Percentiles rank a stretch among this genome's conserved stretches.
Conservation (phyloP, 139 green algal species). For the Auxenochlorella protothecoides region DNA sequence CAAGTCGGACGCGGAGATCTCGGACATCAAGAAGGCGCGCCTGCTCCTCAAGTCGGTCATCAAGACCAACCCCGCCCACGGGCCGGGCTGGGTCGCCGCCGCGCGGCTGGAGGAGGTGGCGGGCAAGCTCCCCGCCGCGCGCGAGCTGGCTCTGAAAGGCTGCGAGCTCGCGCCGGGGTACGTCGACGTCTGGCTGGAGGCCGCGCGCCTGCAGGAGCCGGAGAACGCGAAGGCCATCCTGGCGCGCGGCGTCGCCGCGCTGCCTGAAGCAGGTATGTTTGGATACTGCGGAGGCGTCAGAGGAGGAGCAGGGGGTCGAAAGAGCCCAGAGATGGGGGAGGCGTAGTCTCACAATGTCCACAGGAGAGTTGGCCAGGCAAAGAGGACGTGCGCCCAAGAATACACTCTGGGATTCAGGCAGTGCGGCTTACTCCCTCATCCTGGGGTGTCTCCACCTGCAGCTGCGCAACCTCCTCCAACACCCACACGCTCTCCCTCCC, state of each 20-base stretch:
- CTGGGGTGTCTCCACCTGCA: no score
- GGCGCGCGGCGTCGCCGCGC: constrained; percentile 70
- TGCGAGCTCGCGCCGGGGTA: constrained; percentile 86
- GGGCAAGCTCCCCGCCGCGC: constrained; percentile 49
- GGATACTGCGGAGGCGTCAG: no score
- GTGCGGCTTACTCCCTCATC: no score
- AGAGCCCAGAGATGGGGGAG: no score
- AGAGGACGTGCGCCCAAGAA: no score
- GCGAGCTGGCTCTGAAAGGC: constrained; percentile 59
- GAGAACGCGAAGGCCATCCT: constrained; percentile 78
- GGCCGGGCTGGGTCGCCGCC: constrained; percentile 92
- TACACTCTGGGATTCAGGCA: no score
- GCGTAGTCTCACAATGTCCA: no score
- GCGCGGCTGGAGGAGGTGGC: constrained; percentile 74
- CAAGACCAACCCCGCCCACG: constrained; percentile 91
- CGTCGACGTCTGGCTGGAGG: constrained; percentile 96
- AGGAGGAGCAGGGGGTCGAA: no score
- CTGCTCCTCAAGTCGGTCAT: constrained; percentile 94
- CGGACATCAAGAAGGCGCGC: constrained; percentile 96
- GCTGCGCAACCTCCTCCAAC: neutral
- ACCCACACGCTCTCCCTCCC: neutral
- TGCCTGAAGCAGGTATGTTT: constrained; percentile 37
- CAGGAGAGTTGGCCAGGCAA: no score
- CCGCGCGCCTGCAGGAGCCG: constrained; percentile 66
- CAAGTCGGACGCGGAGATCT: constrained; percentile 79